phyloP scores from a whole-genome alignment of 768 basidiomycete genomes.

The Serendipita sp. region DNA sequence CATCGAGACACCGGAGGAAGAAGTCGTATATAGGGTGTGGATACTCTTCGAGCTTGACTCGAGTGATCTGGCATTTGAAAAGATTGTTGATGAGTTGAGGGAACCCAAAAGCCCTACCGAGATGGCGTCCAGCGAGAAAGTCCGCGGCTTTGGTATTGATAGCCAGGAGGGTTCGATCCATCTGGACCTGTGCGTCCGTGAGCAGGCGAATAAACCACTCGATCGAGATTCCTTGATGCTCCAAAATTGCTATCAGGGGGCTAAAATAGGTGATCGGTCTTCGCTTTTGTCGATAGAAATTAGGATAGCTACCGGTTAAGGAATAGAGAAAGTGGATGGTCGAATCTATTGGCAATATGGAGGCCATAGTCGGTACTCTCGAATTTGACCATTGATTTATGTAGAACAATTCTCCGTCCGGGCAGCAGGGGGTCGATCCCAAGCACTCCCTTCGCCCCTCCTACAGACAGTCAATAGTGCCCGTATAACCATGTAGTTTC shows the following conservation, averaged over 20 bases:
- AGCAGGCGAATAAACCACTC: slow-evolving; percentile 26
- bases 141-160: slow-evolving; percentile 24
- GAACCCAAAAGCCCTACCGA: slow-evolving; percentile 40
- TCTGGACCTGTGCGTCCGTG: slow-evolving; percentile 34
- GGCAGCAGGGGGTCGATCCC: slow-evolving; percentile 37
- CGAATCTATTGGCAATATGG: slow-evolving; percentile 51
- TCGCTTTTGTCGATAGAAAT: not conserved
- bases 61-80: slow-evolving; percentile 29
- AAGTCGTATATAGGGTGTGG: slow-evolving; percentile 27
- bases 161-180: slow-evolving; percentile 32
- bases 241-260: slow-evolving; percentile 49
- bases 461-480: not conserved
- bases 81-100: slow-evolving; percentile 35
- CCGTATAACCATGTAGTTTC: not conserved
- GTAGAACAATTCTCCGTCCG: slow-evolving; percentile 34
- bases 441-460: slow-evolving; percentile 42
- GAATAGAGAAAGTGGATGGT: slow-evolving; percentile 39
- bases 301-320: slow-evolving; percentile 27
- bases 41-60: slow-evolving; percentile 11
- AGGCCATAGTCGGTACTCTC: slow-evolving; percentile 30
- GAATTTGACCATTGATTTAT: slow-evolving; percentile 58
- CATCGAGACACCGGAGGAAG: slow-evolving; percentile 35
- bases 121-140: slow-evolving; percentile 38
- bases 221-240: slow-evolving; percentile 41
- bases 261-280: slow-evolving; percentile 9